Evolutionary conservation across 2,329 filamentous ascomycete genomes (phyloP).

Genomic region (Monosporascus sp.): DNA sequence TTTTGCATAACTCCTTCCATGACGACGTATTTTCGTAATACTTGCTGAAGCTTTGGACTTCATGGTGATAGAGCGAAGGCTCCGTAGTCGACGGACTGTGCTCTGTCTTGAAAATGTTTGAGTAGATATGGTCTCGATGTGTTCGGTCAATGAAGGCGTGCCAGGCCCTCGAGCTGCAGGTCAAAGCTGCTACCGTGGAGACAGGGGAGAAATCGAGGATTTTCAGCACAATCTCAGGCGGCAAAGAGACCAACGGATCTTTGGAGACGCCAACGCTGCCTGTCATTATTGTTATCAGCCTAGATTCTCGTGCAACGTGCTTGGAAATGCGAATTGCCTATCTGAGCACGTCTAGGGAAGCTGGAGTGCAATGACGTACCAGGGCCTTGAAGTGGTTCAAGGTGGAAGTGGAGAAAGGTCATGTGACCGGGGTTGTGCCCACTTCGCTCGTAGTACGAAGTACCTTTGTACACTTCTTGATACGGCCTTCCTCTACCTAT

Average conservation of each 20-base stretch:
- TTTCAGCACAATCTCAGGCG: constrained; percentile 16
- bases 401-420: too few species aligned
- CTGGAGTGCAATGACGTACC: too few species aligned
- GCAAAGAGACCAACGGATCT: constrained; percentile 12
- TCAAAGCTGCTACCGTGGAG: constrained; percentile 7
- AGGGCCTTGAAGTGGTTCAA: too few species aligned
- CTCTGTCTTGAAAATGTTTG: constrained; percentile 1
- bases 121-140: constrained; percentile 15
- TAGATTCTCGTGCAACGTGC: too few species aligned
- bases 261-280: neutral
- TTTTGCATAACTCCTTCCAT: constrained; percentile 39
- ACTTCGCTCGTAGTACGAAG: too few species aligned
- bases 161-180: constrained; percentile 10
- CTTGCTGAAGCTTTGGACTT: constrained; percentile 23
- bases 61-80: neutral
- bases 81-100: neutral
- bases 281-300: neutral
- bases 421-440: too few species aligned
- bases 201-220: constrained; percentile 13
- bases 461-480: too few species aligned
- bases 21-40: constrained; percentile 28
- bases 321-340: too few species aligned
- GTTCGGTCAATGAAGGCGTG: constrained; percentile 13
- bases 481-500: too few species aligned
- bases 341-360: too few species aligned